Evolutionary conservation across 495 filamentous ascomycete species (phyloP), one percentile per base, ranked within the genome.

Genomic region (Articulospora tetracladia): DNA sequence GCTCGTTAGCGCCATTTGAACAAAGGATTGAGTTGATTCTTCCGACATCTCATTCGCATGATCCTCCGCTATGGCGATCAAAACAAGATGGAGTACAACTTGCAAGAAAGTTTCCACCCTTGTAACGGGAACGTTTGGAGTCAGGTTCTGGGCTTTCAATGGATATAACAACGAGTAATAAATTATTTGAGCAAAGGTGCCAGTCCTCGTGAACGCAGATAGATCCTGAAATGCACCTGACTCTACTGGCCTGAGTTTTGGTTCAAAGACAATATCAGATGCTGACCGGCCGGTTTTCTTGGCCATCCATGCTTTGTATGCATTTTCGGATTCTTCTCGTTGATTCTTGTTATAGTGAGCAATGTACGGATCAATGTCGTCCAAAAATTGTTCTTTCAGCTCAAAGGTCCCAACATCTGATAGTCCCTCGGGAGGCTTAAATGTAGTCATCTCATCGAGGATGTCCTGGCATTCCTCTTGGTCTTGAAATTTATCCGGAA

Each of bases 271-370:
- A 62, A 97, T 86, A 44, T 99, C 93, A 15, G 87, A 81, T 8
- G 81, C 75, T 44, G 86, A 78, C 66, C 90, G 89, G 1, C 94
- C 93, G 0, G 88, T 92, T 75, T 89, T 90, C 74, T 95, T 93
- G 10, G 91, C 88, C 75, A 93, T 83, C 80, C 90, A 88, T 53
- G 86, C 87, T 57, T 85, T 89, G 72, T 92, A 97, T 19, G 90
- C 88, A 56, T 79, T 87, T 74, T 99, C 94, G 0, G 93, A 90
- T 69, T 99, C 94, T 66, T 99, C 94, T 25, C 94, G 88, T 71
- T 98, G 95, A 70, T 98, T 98, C 72, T 96, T 95, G 62, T 84
- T 92, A 74, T 94, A 99, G 64, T 97, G 90, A 15, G 92, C 87
- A 65, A 91, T 91, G 68, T 97, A 99, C 3, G 94, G 94, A 70